Evolutionary conservation across 148 eudicot genomes (phyloP).

Genomic region (Pharnaceum exiguum): DNA sequence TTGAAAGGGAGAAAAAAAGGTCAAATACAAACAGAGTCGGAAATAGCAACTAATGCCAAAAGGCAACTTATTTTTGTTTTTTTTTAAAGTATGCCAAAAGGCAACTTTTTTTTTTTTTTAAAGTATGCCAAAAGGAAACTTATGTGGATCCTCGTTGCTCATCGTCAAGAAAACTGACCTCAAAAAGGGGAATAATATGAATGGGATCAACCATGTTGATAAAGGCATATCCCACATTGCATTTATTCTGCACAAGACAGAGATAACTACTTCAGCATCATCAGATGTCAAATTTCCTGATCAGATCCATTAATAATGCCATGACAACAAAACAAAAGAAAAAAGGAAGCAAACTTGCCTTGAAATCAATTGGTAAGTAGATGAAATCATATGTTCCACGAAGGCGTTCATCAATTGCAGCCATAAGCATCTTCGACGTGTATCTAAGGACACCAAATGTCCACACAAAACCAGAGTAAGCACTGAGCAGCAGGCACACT

Average conservation of each 20-base stretch:
- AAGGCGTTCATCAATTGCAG: conserved; percentile 83
- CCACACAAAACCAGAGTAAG: not conserved
- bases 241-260: conserved; percentile 67
- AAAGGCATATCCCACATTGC: conserved; percentile 88
- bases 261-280: conserved; percentile 6
- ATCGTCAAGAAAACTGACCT: conserved; percentile 38
- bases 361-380: conserved; percentile 84
- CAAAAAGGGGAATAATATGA: conserved; percentile 59
- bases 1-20: not conserved
- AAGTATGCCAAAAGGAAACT: not conserved
- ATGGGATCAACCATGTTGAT: conserved; percentile 75
- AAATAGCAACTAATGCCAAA: too few relatives aligned
- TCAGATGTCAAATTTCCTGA: not conserved
- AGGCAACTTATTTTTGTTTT: too few relatives aligned
- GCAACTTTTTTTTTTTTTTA: not conserved
- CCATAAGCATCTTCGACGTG: conserved; percentile 92
- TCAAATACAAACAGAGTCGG: too few relatives aligned
- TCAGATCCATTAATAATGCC: not conserved
- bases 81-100: too few relatives aligned
- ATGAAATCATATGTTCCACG: conserved; percentile 86
- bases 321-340: not conserved
- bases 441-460: conserved; percentile 53
- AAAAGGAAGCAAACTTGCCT: conserved; percentile 48
- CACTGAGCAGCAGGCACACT: too few relatives aligned
- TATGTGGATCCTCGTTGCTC: not conserved